Evolutionary conservation across 768 basidiomycete genomes (phyloP).

Genomic region (Leccinum olivaceopallidum): DNA sequence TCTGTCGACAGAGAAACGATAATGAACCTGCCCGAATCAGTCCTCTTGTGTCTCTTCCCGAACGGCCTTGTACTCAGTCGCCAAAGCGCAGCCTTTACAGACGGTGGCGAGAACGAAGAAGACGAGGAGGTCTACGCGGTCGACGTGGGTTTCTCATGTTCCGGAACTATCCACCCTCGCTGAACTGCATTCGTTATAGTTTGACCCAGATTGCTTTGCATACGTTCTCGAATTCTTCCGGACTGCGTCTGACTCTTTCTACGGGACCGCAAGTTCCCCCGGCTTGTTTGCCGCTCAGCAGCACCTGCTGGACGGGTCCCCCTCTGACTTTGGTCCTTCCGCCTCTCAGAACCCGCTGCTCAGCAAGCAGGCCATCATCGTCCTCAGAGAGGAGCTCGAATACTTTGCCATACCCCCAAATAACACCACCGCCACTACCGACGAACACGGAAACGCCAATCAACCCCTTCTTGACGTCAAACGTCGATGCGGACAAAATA

Average conservation of each 20-base stretch:
- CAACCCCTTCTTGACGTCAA: conserved; percentile 78
- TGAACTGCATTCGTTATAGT: conserved; percentile 49
- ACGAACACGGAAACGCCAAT: conserved; percentile 81
- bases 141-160: conserved; percentile 63
- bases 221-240: conserved; percentile 94
- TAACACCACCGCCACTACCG: conserved; percentile 58
- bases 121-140: conserved; percentile 94
- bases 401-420: conserved; percentile 95
- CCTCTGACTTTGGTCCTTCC: conserved; percentile 59
- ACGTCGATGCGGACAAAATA: conserved; percentile 79
- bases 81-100: conserved; percentile 74
- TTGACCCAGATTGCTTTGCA: conserved; percentile 95
- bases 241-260: conserved; percentile 85
- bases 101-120: conserved; percentile 73
- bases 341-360: conserved; percentile 88
- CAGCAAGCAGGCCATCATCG: conserved; percentile 97
- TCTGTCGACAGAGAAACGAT: conserved; percentile 96
- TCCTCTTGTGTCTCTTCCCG: conserved; percentile 94
- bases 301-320: conserved; percentile 66
- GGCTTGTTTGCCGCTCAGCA: conserved; percentile 81
- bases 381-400: conserved; percentile 96
- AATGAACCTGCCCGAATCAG: conserved; percentile 98
- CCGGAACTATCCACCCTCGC: conserved; percentile 1
- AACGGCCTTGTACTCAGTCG: conserved; percentile 94
- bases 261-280: conserved; percentile 73